Conservation (phyloP, 2,329 filamentous ascomycete genomes). For the Pseudogymnoascus sp. region DNA sequence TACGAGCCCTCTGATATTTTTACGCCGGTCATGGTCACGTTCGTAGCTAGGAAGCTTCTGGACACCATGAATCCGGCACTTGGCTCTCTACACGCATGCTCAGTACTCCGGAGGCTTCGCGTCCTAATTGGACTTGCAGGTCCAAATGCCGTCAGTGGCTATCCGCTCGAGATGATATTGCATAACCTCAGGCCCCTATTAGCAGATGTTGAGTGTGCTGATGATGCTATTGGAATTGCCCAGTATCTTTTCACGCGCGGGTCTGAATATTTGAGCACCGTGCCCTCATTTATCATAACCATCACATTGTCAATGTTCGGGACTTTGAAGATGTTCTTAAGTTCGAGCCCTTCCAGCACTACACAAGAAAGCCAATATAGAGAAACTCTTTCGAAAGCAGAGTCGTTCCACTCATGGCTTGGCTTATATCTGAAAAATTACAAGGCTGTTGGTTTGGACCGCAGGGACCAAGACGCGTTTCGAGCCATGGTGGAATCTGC, state of each 20-base stretch:
- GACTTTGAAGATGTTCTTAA: slow-evolving; percentile 67
- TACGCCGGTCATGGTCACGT: slow-evolving; percentile 65
- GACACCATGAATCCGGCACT: slow-evolving; percentile 74
- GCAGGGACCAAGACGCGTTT: slow-evolving; percentile 47
- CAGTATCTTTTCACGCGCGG: slow-evolving; percentile 74
- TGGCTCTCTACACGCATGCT: slow-evolving; percentile 78
- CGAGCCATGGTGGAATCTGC: slow-evolving; percentile 59
- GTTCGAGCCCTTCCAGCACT: slow-evolving; percentile 65
- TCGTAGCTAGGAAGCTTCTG: slow-evolving; percentile 67
- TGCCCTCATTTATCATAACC: slow-evolving; percentile 71
- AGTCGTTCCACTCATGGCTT: slow-evolving; percentile 72
- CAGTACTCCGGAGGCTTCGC: slow-evolving; percentile 76
- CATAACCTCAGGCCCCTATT: slow-evolving; percentile 72
- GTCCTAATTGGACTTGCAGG: slow-evolving; percentile 74
- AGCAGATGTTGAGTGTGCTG: slow-evolving; percentile 75
- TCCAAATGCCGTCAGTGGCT: slow-evolving; percentile 60
- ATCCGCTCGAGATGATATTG: slow-evolving; percentile 83
- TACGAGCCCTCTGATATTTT: slow-evolving; percentile 59
- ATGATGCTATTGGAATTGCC: slow-evolving; percentile 79
- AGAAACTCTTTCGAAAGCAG: slow-evolving; percentile 65
- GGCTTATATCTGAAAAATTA: slow-evolving; percentile 58
- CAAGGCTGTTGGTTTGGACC: slow-evolving; percentile 40
- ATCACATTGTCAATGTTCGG: slow-evolving; percentile 71
- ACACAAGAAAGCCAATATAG: slow-evolving; percentile 79
- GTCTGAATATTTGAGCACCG: slow-evolving; percentile 49